Evolutionary conservation across 2,329 filamentous ascomycete species (phyloP).

Genomic region (Fusarium ambrosium): DNA sequence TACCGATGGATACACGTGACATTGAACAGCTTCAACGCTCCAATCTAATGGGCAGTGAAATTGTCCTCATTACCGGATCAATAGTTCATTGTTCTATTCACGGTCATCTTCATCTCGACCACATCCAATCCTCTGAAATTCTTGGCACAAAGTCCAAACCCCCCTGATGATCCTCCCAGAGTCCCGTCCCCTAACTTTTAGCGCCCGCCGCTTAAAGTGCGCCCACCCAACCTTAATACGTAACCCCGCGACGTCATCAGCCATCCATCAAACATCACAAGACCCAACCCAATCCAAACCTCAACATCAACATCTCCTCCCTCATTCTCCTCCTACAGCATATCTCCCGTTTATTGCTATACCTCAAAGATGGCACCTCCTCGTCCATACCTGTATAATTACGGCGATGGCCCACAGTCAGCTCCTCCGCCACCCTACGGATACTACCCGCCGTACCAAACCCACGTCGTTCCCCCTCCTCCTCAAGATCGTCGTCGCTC

Average conservation of each 20-base stretch:
- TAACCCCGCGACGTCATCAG: slow-evolving; percentile 1
- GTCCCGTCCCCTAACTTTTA: background rate
- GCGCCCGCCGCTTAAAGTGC: background rate
- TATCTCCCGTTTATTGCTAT: background rate
- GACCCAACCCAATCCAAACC: background rate
- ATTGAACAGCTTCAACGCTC: background rate
- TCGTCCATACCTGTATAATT: slow-evolving; percentile 10
- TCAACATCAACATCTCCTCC: background rate
- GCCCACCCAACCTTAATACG: slow-evolving; percentile 1
- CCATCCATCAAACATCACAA: background rate
- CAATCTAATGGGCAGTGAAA: background rate
- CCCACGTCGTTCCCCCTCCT: slow-evolving; percentile 4
- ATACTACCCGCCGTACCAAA: slow-evolving; percentile 24
- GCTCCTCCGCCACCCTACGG: slow-evolving; percentile 23
- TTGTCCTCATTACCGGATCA: background rate
- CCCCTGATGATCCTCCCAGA: background rate
- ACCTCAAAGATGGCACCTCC: slow-evolving; percentile 26
- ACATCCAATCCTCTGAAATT: background rate
- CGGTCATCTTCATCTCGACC: background rate
- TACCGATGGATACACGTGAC: background rate
- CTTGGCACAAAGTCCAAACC: background rate
- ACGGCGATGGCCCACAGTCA: slow-evolving; percentile 22
- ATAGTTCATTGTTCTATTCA: background rate
- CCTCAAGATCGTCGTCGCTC: slow-evolving; percentile 9
- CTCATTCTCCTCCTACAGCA: background rate